phyloP scores from a whole-genome alignment of 2,329 filamentous ascomycete species.

The Esteya vermicola region DNA sequence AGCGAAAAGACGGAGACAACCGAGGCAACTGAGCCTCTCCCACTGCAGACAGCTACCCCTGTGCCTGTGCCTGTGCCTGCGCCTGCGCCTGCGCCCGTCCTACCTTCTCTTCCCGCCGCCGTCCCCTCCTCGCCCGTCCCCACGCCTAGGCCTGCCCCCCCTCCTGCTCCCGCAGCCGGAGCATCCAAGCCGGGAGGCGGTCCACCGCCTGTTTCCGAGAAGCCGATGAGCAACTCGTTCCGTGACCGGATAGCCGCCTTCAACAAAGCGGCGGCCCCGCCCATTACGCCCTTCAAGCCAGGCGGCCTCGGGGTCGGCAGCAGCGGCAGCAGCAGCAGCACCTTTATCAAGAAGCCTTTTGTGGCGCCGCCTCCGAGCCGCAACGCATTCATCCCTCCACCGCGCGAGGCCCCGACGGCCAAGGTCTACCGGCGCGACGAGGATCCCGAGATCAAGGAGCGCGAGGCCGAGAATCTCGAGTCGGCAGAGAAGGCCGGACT shows the following conservation, averaged over 20 bases:
- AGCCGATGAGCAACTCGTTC: constrained; percentile 66
- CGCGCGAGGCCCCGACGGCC: constrained; percentile 52
- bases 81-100: too few species aligned
- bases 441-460: constrained; percentile 57
- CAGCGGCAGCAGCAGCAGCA: constrained; percentile 35
- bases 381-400: constrained; percentile 74
- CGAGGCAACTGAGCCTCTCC: constrained; percentile 9
- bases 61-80: too few species aligned
- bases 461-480: constrained; percentile 50
- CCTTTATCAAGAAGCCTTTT: constrained; percentile 91
- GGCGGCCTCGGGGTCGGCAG: constrained; percentile 44
- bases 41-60: background rate
- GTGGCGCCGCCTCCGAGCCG: constrained; percentile 89
- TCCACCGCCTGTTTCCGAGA: constrained; percentile 54
- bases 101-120: constrained; percentile 10
- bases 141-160: constrained; percentile 11
- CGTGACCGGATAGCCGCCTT: constrained; percentile 94
- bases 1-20: constrained; percentile 12
- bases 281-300: constrained; percentile 82
- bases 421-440: constrained; percentile 80
- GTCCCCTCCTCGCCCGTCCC: background rate
- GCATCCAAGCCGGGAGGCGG: constrained; percentile 18
- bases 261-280: constrained; percentile 76
- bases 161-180: constrained; percentile 23
- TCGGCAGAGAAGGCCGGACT: constrained; percentile 57